Evolutionary conservation across 306 rosid genomes (phyloP).

Genomic region (Ammopiptanthus mongolicus): DNA sequence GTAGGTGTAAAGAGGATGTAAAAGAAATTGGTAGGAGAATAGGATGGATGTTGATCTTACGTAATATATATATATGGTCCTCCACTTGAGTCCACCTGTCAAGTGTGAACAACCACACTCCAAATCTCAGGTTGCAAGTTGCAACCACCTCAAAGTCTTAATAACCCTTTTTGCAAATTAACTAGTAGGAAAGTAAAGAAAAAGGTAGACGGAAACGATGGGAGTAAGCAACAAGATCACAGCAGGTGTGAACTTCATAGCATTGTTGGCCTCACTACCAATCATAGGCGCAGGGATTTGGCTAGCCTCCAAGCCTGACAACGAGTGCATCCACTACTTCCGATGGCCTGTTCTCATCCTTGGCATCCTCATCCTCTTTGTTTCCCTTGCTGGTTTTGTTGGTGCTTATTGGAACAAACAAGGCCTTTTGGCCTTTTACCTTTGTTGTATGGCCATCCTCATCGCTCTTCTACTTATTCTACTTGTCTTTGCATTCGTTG

Average conservation of each 20-base stretch:
- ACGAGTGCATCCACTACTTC: slow-evolving; percentile 66
- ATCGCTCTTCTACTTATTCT: slow-evolving; percentile 49
- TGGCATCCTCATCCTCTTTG: slow-evolving; percentile 55
- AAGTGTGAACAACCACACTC: too few relatives aligned
- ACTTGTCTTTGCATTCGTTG: slow-evolving; percentile 62
- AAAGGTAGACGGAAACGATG: not conserved
- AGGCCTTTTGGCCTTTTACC: slow-evolving; percentile 65
- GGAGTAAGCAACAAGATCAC: slow-evolving; percentile 80
- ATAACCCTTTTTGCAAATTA: too few relatives aligned
- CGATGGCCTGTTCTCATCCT: slow-evolving; percentile 69
- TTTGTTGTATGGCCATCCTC: slow-evolving; percentile 65
- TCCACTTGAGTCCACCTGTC: too few relatives aligned
- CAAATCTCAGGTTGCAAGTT: too few relatives aligned
- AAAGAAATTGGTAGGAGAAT: too few relatives aligned
- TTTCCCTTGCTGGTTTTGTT: slow-evolving; percentile 61
- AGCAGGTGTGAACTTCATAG: slow-evolving; percentile 55
- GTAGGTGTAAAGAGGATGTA: too few relatives aligned
- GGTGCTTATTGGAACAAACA: slow-evolving; percentile 69
- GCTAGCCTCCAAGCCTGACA: slow-evolving; percentile 76
- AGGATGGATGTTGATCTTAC: too few relatives aligned
- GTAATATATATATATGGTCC: too few relatives aligned
- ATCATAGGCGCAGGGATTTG: slow-evolving; percentile 67
- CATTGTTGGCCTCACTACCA: slow-evolving; percentile 61
- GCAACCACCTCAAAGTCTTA: too few relatives aligned
- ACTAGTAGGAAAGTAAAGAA: not conserved